Conservation (phyloP, 2,329 filamentous ascomycete species). For the Penicillium occitanis region DNA sequence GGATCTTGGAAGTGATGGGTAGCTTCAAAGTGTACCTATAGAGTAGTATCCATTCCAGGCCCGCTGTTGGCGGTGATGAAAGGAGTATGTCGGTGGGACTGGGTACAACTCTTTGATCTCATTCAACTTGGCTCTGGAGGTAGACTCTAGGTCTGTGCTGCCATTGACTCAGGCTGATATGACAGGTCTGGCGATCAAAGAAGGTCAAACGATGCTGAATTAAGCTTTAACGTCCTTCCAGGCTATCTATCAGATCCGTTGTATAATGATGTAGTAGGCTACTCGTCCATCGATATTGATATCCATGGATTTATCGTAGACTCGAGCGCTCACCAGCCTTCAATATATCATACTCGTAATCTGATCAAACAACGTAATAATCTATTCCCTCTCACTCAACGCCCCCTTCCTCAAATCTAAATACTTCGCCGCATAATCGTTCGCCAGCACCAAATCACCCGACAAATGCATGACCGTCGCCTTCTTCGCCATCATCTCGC, state of each 20-base stretch:
- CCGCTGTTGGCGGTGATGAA: not conserved
- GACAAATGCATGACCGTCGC: constrained; percentile 70
- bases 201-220: not conserved
- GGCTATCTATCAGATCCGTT: not conserved
- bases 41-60: not conserved
- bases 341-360: not conserved
- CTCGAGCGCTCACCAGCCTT: not conserved
- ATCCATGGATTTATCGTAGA: not conserved
- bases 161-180: not conserved
- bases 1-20: not conserved
- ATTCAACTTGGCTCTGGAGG: not conserved
- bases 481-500: constrained; percentile 80
- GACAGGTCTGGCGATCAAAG: not conserved
- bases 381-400: constrained; percentile 22
- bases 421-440: constrained; percentile 67
- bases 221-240: not conserved
- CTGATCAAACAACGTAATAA: no score
- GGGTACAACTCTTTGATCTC: not conserved
- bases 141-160: not conserved
- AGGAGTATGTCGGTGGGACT: not conserved
- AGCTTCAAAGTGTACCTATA: not conserved
- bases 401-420: constrained; percentile 55
- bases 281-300: not conserved
- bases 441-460: constrained; percentile 63
- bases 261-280: not conserved